phyloP scores from a whole-genome alignment of 2,329 filamentous ascomycete species.

The Beauveria sp. region DNA sequence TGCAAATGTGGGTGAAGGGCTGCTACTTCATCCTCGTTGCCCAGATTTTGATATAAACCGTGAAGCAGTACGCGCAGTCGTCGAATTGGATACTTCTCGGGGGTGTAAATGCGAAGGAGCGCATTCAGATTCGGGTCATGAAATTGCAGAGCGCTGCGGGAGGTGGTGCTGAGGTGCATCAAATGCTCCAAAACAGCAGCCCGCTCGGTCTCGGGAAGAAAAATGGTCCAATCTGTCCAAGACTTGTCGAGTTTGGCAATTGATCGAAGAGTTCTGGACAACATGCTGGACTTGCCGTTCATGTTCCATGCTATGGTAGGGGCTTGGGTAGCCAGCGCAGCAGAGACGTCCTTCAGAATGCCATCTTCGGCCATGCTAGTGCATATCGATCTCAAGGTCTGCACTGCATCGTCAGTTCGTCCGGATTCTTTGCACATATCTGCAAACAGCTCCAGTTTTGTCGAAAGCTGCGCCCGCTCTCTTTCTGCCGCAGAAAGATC shows the following conservation, averaged over 20 bases:
- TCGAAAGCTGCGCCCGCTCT: constrained; percentile 50
- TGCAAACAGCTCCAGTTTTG: constrained; percentile 61
- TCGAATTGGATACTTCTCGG: constrained; percentile 43
- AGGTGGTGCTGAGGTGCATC: constrained; percentile 39
- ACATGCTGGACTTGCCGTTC: constrained; percentile 39
- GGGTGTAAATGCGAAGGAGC: constrained; percentile 42
- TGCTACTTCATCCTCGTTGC: constrained; percentile 30
- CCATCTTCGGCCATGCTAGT: constrained; percentile 53
- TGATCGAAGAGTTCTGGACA: constrained; percentile 53
- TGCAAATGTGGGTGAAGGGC: constrained; percentile 34
- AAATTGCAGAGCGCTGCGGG: constrained; percentile 29
- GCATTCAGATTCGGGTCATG: constrained; percentile 39
- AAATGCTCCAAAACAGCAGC: constrained; percentile 55
- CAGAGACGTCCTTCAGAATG: constrained; percentile 45
- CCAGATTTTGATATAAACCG: constrained; percentile 42
- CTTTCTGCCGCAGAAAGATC: constrained; percentile 46
- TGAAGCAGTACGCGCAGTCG: constrained; percentile 44
- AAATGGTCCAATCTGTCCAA: constrained; percentile 49
- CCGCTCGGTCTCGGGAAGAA: constrained; percentile 43
- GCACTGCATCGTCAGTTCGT: constrained; percentile 48
- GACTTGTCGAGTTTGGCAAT: constrained; percentile 52
- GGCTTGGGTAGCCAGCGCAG: constrained; percentile 40
- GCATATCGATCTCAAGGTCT: constrained; percentile 53
- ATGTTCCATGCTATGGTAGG: constrained; percentile 46
- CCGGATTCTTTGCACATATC: constrained; percentile 49